A percentile compares a stretch with the other conserved stretches of the same genome.
phyloP scores from a whole-genome alignment of 2,329 filamentous ascomycete genomes.

The Pseudogymnoascus sp. region DNA sequence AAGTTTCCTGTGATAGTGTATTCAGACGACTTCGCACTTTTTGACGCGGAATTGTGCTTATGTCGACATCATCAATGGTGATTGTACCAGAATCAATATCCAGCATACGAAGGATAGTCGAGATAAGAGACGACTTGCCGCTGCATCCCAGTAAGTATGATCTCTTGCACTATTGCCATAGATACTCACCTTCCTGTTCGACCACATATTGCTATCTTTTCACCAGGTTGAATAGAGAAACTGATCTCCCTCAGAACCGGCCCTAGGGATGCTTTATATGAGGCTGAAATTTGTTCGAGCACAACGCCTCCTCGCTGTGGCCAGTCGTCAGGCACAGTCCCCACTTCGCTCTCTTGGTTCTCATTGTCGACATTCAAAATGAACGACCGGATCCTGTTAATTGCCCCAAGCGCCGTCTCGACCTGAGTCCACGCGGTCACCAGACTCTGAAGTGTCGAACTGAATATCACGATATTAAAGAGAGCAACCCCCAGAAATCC shows the following conservation, averaged over 20 bases:
- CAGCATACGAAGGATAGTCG: conserved; percentile 82
- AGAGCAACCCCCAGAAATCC: conserved; percentile 42
- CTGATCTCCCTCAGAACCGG: conserved; percentile 38
- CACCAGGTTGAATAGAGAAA: conserved; percentile 25
- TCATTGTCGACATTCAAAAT: not conserved
- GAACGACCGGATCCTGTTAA: not conserved
- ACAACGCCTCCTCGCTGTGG: conserved; percentile 24
- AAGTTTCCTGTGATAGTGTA: conserved; percentile 92
- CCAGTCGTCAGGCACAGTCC: conserved; percentile 20
- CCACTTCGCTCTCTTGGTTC: not conserved
- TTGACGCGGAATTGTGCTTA: conserved; percentile 75
- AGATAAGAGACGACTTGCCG: conserved; percentile 83
- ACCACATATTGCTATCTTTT: conserved; percentile 30
- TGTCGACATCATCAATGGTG: conserved; percentile 78
- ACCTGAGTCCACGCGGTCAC: conserved; percentile 10
- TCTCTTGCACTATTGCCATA: conserved; percentile 11
- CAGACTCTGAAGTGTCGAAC: conserved; percentile 12
- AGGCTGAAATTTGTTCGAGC: conserved; percentile 21
- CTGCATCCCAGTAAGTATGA: conserved; percentile 35
- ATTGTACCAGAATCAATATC: conserved; percentile 84
- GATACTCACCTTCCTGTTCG: conserved; percentile 25
- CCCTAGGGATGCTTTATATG: conserved; percentile 43
- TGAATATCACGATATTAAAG: conserved; percentile 16
- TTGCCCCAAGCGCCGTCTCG: not conserved
- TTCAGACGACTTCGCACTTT: conserved; percentile 84